These are phyloP conservation scores for Irpex sp. DNA, from an alignment of 1,284 basidiomycete species.

Conservation along the genomic window DNA sequence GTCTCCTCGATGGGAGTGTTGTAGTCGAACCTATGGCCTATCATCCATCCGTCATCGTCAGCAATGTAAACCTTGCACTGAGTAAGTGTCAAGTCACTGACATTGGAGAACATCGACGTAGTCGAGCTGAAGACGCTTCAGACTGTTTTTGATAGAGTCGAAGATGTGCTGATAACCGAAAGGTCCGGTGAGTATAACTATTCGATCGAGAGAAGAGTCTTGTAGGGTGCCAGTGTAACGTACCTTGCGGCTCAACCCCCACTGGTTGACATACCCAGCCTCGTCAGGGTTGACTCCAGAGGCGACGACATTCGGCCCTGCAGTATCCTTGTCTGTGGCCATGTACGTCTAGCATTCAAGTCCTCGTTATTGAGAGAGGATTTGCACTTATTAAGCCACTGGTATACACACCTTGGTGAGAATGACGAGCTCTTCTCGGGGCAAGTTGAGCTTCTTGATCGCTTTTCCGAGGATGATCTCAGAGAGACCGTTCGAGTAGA, in stretches of 20 bases:
- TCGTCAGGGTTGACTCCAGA: constrained; percentile 20
- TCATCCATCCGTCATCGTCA: background rate
- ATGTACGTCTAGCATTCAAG: background rate
- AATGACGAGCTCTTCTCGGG: constrained; percentile 37
- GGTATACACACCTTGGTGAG: constrained; percentile 25
- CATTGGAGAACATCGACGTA: constrained; percentile 37
- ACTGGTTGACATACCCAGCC: constrained; percentile 31
- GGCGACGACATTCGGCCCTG: constrained; percentile 1
- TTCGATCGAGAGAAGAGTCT: no score
- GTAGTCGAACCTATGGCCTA: constrained; percentile 32
- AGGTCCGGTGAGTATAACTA: background rate
- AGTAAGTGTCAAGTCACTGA: background rate
- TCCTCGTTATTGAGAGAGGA: no score
- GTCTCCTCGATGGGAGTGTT: constrained; percentile 35
- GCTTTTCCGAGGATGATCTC: constrained; percentile 30
- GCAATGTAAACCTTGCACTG: background rate
- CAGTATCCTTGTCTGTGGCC: background rate
- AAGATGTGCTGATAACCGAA: constrained; percentile 28
- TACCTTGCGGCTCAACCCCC: constrained; percentile 30
- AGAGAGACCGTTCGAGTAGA: constrained; percentile 27
- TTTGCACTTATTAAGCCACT: background rate
- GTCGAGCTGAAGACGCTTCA: constrained; percentile 30
- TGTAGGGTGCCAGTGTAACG: no score
- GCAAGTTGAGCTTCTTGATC: constrained; percentile 26
- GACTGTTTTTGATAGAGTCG: constrained; percentile 31